These are phyloP conservation scores for Kokia cookei DNA, from an alignment of 441 rosid genomes.

Conservation along the genomic window DNA sequence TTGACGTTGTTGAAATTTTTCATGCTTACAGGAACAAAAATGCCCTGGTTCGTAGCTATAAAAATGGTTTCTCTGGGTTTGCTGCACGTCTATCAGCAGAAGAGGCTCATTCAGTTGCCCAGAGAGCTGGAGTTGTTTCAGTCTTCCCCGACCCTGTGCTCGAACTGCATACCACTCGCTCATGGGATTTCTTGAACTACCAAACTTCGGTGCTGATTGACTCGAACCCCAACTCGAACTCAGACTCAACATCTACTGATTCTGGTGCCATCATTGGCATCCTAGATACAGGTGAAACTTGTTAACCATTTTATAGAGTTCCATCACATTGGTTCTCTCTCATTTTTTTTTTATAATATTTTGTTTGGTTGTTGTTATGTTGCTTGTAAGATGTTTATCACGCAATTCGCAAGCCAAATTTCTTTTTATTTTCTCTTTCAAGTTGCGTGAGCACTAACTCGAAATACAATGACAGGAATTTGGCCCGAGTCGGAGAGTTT, in stretches of 20 bases:
- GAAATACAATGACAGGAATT: constrained; percentile 27
- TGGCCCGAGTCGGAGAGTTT: constrained; percentile 70
- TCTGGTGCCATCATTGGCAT: constrained; percentile 46
- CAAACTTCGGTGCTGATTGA: constrained; percentile 38
- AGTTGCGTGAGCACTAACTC: background rate
- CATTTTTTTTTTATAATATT: background rate
- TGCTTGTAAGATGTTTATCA: background rate
- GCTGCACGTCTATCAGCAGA: constrained; percentile 65
- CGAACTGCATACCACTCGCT: constrained; percentile 81
- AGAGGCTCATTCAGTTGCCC: constrained; percentile 49
- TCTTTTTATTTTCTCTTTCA: background rate
- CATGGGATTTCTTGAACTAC: constrained; percentile 81
- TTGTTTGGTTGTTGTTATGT: background rate
- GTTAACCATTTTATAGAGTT: background rate
- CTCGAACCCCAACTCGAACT: constrained; percentile 21
- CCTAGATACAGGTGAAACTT: constrained; percentile 46
- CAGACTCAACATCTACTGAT: constrained; percentile 15
- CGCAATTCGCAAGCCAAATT: background rate
- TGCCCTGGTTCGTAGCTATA: constrained; percentile 43
- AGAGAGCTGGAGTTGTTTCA: constrained; percentile 60
- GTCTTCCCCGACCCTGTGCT: constrained; percentile 61
- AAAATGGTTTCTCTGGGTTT: constrained; percentile 72
- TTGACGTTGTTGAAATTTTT: background rate
- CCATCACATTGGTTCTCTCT: background rate
- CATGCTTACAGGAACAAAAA: constrained; percentile 33